phyloP scores from a whole-genome alignment of 495 filamentous ascomycete genomes.

The Chaetomium fimeti region DNA sequence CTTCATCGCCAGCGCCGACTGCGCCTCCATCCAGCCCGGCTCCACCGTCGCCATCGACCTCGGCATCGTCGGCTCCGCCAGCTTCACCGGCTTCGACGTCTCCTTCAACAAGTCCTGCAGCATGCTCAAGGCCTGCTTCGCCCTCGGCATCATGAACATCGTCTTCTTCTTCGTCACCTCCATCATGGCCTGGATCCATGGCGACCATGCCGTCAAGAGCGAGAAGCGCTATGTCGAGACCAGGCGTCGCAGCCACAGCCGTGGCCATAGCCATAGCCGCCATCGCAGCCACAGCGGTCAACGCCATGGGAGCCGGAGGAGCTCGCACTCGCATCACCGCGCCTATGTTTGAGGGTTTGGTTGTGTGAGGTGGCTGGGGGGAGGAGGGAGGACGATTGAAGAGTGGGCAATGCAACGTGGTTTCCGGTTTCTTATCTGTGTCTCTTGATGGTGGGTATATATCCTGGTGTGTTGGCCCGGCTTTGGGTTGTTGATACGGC shows the following conservation, averaged over 20 bases:
- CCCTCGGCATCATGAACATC: conserved; percentile 82
- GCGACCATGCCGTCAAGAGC: conserved; percentile 30
- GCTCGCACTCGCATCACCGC: conserved; percentile 19
- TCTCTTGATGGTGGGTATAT: background rate
- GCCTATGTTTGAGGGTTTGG: conserved; percentile 21
- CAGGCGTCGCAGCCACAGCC: conserved; percentile 10
- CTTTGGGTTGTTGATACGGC: background rate
- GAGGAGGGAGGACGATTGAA: background rate
- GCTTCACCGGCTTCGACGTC: conserved; percentile 45
- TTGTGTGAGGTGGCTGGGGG: background rate
- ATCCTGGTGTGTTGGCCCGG: background rate
- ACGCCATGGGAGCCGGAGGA: conserved; percentile 15
- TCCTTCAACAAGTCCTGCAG: conserved; percentile 71
- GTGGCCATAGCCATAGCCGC: conserved; percentile 5
- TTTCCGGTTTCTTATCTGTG: background rate
- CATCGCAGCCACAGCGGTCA: conserved; percentile 13
- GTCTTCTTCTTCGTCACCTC: conserved; percentile 78
- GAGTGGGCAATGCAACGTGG: background rate
- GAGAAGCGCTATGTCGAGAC: conserved; percentile 19
- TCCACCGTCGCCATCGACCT: conserved; percentile 53
- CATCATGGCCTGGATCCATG: conserved; percentile 60
- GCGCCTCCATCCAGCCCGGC: conserved; percentile 52
- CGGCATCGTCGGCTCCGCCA: conserved; percentile 56
- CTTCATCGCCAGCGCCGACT: conserved; percentile 64
- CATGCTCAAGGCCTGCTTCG: conserved; percentile 86